phyloP scores from a whole-genome alignment of 176 grass and related monocot genomes.

The Oryza officinalis region DNA sequence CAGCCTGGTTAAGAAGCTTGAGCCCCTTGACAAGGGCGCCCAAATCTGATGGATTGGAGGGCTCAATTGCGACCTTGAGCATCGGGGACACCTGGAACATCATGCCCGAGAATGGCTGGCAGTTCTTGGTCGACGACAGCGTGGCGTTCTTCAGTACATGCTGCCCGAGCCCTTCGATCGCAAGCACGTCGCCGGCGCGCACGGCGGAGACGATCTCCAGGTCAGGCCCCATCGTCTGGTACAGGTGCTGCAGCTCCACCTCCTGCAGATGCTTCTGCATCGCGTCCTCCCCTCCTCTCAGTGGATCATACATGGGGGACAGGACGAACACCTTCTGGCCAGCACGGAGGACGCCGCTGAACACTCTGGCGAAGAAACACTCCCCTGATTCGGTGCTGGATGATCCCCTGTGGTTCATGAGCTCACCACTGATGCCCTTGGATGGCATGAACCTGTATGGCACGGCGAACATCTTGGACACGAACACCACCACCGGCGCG shows the following conservation, averaged over 20 bases:
- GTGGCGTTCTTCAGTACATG: conserved; percentile 88
- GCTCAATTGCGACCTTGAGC: conserved; percentile 88
- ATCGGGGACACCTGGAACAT: conserved; percentile 86
- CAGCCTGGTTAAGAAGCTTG: conserved; percentile 77
- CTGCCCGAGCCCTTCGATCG: conserved; percentile 76
- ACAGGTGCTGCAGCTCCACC: conserved; percentile 70
- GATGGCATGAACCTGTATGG: conserved; percentile 62
- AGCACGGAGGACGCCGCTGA: conserved; percentile 66
- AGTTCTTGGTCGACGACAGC: conserved; percentile 67
- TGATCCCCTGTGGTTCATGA: conserved; percentile 40
- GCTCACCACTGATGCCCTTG: conserved; percentile 51
- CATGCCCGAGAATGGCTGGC: conserved; percentile 89
- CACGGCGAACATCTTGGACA: conserved; percentile 94
- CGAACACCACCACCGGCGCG: conserved; percentile 72
- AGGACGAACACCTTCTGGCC: conserved; percentile 84
- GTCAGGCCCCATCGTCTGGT: conserved; percentile 81
- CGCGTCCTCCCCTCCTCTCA: conserved; percentile 49
- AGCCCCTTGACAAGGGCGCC: conserved; percentile 66
- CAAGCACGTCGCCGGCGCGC: conserved; percentile 72
- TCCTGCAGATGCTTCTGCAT: conserved; percentile 77
- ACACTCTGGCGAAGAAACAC: conserved; percentile 85
- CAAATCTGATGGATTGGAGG: conserved; percentile 69
- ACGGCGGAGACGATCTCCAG: conserved; percentile 52
- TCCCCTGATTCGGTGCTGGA: conserved; percentile 48
- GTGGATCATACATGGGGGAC: conserved; percentile 75